A percentile compares a stretch with the other conserved stretches of the same genome.
phyloP scores from a whole-genome alignment of 164 flowering plant species.

The Vitis amurensis region DNA sequence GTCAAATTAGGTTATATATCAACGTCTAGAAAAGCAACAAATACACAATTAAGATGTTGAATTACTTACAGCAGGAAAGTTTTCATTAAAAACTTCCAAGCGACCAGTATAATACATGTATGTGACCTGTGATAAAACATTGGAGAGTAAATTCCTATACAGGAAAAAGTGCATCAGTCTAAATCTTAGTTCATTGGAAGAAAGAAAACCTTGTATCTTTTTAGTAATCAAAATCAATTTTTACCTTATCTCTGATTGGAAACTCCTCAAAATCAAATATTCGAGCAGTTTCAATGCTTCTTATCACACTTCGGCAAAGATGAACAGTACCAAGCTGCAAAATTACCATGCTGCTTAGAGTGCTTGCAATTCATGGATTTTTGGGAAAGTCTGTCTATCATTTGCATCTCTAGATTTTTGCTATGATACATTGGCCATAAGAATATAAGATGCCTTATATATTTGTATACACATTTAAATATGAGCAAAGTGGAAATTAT shows the following conservation, averaged over 20 bases:
- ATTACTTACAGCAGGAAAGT: slow-evolving; percentile 80
- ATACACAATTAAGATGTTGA: background rate
- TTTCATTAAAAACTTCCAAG: slow-evolving; percentile 93
- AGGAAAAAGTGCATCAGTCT: too few relatives aligned
- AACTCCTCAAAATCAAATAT: slow-evolving; percentile 98
- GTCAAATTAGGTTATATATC: background rate
- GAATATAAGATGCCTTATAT: background rate
- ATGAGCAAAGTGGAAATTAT: too few relatives aligned
- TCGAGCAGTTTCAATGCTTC: slow-evolving; percentile 98
- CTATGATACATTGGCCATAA: background rate
- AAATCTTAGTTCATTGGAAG: background rate
- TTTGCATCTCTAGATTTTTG: too few relatives aligned
- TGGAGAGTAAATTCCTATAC: background rate
- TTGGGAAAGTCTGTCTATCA: too few relatives aligned
- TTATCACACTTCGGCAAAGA: slow-evolving; percentile 94
- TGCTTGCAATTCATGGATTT: background rate
- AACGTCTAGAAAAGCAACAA: background rate
- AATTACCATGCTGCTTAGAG: background rate
- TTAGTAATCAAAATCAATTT: background rate
- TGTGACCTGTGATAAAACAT: slow-evolving; percentile 60
- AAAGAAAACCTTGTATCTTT: background rate
- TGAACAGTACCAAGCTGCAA: slow-evolving; percentile 96
- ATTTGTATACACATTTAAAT: too few relatives aligned
- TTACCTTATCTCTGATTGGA: slow-evolving; percentile 90
- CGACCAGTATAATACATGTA: slow-evolving; percentile 99